Percentiles rank a stretch among this genome's conserved stretches.
Evolutionary conservation across 495 filamentous ascomycete species (phyloP).

Genomic region (Aspergillus haitiensis): DNA sequence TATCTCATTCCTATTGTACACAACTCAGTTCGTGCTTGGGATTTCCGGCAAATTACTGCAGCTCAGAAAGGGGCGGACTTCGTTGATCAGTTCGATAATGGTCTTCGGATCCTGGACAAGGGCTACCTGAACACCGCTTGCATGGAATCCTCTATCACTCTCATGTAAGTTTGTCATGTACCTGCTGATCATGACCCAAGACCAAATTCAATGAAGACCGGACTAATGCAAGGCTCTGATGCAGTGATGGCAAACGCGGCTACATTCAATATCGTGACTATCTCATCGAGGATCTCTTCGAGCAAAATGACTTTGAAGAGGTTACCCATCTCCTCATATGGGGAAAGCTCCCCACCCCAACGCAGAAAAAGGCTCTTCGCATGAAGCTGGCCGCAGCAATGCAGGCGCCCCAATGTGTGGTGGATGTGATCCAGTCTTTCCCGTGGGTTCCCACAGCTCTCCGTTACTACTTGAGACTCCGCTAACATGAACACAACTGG

Average conservation of each 20-base stretch:
- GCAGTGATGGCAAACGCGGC: background rate
- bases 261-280: background rate
- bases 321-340: background rate
- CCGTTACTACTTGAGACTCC: background rate
- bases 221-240: too few relatives aligned
- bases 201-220: too few relatives aligned
- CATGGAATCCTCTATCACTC: too few relatives aligned
- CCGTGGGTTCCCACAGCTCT: background rate
- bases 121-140: too few relatives aligned
- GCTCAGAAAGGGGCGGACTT: too few relatives aligned
- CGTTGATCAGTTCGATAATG: too few relatives aligned
- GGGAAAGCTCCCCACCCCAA: background rate
- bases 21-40: too few relatives aligned
- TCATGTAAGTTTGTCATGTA: too few relatives aligned
- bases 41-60: too few relatives aligned
- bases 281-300: background rate
- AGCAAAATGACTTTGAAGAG: background rate
- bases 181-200: too few relatives aligned
- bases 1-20: too few relatives aligned
- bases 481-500: background rate
- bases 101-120: too few relatives aligned
- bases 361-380: background rate
- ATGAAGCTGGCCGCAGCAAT: background rate
- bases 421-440: background rate
- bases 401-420: background rate